Evolutionary conservation across 768 basidiomycete species (phyloP), one percentile per base, ranked within the genome.

Genomic region (Leccinum broughii): DNA sequence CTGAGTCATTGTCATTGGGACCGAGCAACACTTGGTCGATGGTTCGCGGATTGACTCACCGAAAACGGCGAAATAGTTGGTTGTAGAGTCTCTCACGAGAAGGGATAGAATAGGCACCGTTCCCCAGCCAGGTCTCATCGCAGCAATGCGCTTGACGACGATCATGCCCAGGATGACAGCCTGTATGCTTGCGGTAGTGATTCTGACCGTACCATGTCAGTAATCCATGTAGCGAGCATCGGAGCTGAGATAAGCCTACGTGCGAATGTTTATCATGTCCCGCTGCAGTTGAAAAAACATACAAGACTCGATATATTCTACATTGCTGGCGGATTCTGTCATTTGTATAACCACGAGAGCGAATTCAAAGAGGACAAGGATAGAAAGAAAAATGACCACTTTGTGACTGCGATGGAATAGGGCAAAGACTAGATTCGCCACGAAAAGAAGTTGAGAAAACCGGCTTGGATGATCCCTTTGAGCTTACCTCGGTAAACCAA

Each of bases 31-130:
- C 20, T 54, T 22, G 14, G 34, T 14, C 7, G n/a, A 51, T 20
- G 14, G 17, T n/a, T 41, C 26, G 15, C 6, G 17, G 39, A 17
- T 10, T 35, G 41, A 62, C 61, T 63, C 55, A 81, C 82, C 57
- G 57, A 80, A 77, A 9, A 81, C 61, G 5, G 76, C 51, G 39
- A 77, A 48, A 66, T 79, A 81, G 3, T 79, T 77, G 73, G 77
- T 77, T 6, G 76, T 75, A 7, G 80, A 77, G 65, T 83, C 82
- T 15, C 77, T 76, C 67, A 79, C 72, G 13, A 83, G 69, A 46
- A 82, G 62, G 7, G 72, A 60, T 13, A 81, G 62, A 10, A 82
- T 64, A 0, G 78, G 80, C 1, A 76, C 72, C 52, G 78, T 74
- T 35, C 77, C 78, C 77, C 76, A 77, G 6, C 78, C 78, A 0